phyloP scores from a whole-genome alignment of 129 eudicot genomes.

The Gnaphalium uliginosum region DNA sequence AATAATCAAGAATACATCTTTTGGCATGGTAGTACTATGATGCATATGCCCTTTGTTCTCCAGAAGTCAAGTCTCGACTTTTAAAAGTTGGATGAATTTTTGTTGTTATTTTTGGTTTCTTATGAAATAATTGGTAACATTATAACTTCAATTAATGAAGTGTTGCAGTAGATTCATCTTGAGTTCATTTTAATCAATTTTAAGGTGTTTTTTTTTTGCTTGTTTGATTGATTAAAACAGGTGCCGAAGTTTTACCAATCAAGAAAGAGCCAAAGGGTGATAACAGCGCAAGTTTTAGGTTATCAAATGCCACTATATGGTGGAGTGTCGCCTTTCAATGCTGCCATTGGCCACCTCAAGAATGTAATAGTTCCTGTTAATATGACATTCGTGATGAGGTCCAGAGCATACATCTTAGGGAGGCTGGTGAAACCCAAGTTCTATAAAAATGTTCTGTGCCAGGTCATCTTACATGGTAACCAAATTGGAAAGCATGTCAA shows the following conservation, averaged over 20 bases:
- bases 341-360: conserved; percentile 47
- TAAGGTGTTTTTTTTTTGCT: conserved; percentile 17
- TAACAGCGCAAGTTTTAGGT: conserved; percentile 47
- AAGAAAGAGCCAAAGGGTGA: conserved; percentile 55
- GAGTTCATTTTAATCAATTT: neutral
- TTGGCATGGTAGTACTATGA: neutral
- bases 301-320: conserved; percentile 84
- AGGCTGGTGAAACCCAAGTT: conserved; percentile 86
- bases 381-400: conserved; percentile 66
- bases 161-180: neutral
- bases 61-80: neutral
- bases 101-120: neutral
- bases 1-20: neutral
- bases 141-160: no score
- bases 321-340: conserved; percentile 55
- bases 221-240: conserved; percentile 37
- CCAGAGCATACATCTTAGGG: conserved; percentile 83
- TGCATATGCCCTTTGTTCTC: neutral
- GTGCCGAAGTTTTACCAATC: conserved; percentile 69
- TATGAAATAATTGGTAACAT: neutral
- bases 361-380: conserved; percentile 65
- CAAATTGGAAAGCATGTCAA: conserved; percentile 66
- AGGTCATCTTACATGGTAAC: conserved; percentile 66
- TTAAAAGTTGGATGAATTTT: neutral
- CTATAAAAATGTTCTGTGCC: conserved; percentile 55